These are phyloP conservation scores for Populus euphratica DNA, from an alignment of 345 rosid species.

Conservation along the genomic window DNA sequence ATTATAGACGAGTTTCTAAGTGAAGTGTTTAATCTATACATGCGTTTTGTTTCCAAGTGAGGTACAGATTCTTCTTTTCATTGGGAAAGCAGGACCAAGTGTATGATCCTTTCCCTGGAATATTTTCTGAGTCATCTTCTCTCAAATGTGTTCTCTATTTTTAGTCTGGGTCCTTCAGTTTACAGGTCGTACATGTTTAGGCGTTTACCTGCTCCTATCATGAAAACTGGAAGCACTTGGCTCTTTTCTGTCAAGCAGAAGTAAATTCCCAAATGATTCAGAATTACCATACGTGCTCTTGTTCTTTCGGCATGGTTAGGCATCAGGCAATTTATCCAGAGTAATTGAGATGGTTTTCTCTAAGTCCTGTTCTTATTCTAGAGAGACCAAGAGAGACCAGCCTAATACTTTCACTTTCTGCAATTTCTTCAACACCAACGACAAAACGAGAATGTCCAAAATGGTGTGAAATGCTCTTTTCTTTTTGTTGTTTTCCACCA, in stretches of 20 bases:
- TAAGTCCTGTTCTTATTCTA: not conserved
- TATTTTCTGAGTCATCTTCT: not conserved
- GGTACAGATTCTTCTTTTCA: not conserved
- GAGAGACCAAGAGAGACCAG: not conserved
- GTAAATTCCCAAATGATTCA: not conserved
- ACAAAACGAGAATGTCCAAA: not conserved
- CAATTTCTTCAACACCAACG: not conserved
- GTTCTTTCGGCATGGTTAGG: not conserved
- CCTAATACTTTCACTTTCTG: not conserved
- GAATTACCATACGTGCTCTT: not conserved
- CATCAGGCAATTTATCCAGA: not conserved
- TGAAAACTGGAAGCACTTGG: not conserved
- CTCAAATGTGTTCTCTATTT: not conserved
- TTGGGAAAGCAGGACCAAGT: not conserved
- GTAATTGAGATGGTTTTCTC: not conserved
- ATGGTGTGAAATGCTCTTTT: not conserved
- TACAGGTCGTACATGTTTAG: no score
- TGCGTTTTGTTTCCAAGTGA: not conserved
- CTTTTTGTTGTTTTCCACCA: not conserved
- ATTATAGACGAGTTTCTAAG: conserved; percentile 4
- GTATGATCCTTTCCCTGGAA: no score
- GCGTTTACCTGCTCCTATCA: not conserved
- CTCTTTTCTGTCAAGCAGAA: not conserved
- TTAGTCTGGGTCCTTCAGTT: not conserved
- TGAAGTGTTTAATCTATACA: not conserved